Conservation (phyloP, 1,284 basidiomycete genomes). For the Tilletiaria anomala region DNA sequence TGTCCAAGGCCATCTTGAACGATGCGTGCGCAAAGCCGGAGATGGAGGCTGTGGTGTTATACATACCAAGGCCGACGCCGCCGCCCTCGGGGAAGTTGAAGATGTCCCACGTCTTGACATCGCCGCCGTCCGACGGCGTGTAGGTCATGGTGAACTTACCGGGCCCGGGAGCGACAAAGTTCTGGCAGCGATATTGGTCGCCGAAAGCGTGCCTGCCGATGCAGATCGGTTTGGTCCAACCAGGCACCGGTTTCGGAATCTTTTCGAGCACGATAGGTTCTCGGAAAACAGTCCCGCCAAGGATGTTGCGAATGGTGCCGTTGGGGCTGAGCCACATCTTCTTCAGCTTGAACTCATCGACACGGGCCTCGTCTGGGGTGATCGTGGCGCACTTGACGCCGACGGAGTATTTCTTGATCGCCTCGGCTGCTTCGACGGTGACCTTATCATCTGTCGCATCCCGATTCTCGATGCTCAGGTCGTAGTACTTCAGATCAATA, state of each 20-base stretch:
- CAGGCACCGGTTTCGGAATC: conserved; percentile 73
- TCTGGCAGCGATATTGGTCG: conserved; percentile 52
- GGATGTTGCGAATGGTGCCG: conserved; percentile 64
- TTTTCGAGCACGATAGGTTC: conserved; percentile 86
- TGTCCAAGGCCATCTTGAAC: conserved; percentile 94
- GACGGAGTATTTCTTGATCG: conserved; percentile 43
- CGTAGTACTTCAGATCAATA: conserved; percentile 95
- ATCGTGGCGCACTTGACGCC: conserved; percentile 72
- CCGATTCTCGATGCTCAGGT: conserved; percentile 81
- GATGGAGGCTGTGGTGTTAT: conserved; percentile 55
- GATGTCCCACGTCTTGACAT: conserved; percentile 20
- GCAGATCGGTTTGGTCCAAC: conserved; percentile 90
- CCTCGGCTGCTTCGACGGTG: conserved; percentile 82
- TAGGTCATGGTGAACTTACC: conserved; percentile 36
- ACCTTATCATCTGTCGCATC: conserved; percentile 90
- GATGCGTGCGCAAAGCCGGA: conserved; percentile 87
- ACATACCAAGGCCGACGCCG: conserved; percentile 43
- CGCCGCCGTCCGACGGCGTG: conserved; percentile 21
- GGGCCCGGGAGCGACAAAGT: conserved; percentile 29
- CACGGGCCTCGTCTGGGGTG: conserved; percentile 89
- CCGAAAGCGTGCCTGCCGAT: conserved; percentile 96
- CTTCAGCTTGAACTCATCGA: conserved; percentile 71
- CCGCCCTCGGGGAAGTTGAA: conserved; percentile 32
- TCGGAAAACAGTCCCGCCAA: conserved; percentile 95
- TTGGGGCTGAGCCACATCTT: conserved; percentile 54